phyloP scores from a whole-genome alignment of 2,329 filamentous ascomycete species.

The Ceratocystis lukuohia region DNA sequence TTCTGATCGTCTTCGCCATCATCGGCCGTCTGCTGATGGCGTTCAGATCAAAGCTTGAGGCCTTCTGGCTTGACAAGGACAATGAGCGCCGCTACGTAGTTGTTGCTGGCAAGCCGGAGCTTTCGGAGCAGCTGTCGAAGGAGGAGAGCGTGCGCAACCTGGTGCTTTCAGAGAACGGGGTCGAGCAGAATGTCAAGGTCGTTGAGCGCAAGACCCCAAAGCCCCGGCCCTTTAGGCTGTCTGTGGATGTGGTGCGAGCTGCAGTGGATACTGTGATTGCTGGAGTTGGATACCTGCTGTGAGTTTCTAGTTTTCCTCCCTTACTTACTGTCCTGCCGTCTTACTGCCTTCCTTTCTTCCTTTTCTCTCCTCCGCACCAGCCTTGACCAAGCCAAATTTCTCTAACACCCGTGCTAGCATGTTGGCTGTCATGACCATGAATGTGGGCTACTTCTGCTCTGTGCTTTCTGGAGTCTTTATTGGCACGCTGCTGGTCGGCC shows the following conservation, averaged over 20 bases:
- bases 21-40: conserved; percentile 60
- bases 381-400: neutral
- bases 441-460: conserved; percentile 72
- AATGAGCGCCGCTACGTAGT: conserved; percentile 64
- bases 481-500: conserved; percentile 70
- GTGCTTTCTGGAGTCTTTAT: conserved; percentile 69
- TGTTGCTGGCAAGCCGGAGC: conserved; percentile 49
- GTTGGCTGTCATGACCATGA: conserved; percentile 84
- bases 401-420: conserved; percentile 44
- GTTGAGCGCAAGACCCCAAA: conserved; percentile 44
- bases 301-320: conserved; percentile 30
- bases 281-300: conserved; percentile 79
- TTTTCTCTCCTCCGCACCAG: neutral
- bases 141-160: conserved; percentile 51
- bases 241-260: conserved; percentile 63
- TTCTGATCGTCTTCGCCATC: conserved; percentile 64
- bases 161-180: conserved; percentile 58
- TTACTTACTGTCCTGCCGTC: neutral
- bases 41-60: conserved; percentile 49
- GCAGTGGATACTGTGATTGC: conserved; percentile 55
- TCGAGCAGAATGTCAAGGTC: conserved; percentile 68
- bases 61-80: conserved; percentile 56
- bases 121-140: conserved; percentile 45
- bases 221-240: conserved; percentile 63
- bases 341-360: neutral